phyloP scores from a whole-genome alignment of 139 green algal genomes.

The Gonium pectorale region DNA sequence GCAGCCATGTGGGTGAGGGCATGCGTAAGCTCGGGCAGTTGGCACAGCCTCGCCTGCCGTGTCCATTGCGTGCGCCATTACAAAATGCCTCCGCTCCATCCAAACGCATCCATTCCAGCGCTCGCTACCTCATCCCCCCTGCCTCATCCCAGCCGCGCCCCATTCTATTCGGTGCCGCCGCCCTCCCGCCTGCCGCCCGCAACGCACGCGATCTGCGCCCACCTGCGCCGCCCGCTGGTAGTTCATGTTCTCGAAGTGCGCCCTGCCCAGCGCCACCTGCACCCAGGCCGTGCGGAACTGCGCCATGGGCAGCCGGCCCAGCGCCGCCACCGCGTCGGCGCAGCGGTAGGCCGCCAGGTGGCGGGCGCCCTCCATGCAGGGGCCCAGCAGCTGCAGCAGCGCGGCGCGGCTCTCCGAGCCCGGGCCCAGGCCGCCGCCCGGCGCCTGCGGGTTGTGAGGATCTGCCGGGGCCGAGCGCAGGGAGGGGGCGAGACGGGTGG shows the following conservation, averaged over 20 bases:
- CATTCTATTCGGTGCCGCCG: too few species aligned
- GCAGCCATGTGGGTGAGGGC: too few species aligned
- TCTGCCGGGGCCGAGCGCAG: slow-evolving; percentile 3
- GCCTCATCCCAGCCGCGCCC: too few species aligned
- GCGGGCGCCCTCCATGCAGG: slow-evolving; percentile 71
- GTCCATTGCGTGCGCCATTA: too few species aligned
- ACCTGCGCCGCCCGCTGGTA: slow-evolving; percentile 80
- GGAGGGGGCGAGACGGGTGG: too few species aligned
- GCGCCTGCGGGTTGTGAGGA: background rate
- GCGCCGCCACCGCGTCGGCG: slow-evolving; percentile 78
- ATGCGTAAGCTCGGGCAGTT: too few species aligned
- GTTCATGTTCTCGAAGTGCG: slow-evolving; percentile 90
- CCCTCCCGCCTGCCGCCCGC: background rate
- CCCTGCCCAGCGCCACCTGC: slow-evolving; percentile 78
- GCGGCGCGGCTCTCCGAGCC: background rate
- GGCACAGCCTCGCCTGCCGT: too few species aligned
- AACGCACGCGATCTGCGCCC: background rate
- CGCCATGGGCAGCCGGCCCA: slow-evolving; percentile 67
- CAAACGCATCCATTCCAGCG: too few species aligned
- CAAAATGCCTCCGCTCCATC: too few species aligned
- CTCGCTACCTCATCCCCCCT: too few species aligned
- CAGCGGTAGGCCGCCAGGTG: slow-evolving; percentile 82
- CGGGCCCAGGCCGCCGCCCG: background rate
- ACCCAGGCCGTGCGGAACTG: slow-evolving; percentile 90
- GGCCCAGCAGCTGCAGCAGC: slow-evolving; percentile 65